Evolutionary conservation across 164 flowering plant species (phyloP), one percentile per base, ranked within the genome.

Genomic region (Nymphaea colorata): DNA sequence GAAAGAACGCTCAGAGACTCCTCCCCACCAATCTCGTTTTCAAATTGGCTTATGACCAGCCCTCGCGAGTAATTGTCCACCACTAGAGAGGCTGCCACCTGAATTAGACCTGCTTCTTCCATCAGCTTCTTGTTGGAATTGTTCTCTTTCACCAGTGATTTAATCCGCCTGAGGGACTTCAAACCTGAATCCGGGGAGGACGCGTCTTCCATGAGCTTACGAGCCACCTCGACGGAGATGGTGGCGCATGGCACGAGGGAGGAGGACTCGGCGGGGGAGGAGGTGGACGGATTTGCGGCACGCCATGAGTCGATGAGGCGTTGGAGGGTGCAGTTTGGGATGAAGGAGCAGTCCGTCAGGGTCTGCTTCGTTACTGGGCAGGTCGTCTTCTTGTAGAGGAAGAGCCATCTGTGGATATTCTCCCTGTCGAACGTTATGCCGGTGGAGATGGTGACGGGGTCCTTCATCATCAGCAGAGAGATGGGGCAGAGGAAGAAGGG

Each of bases 391-490:
- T 86, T 84, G 75, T 72, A 67, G 7, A 75, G 65, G 66, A 76
- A 85, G 15, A 89, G 14, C 96, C 96, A 89, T 45, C 68, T 70
- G 45, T 83, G 83, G 64, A 89, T 89, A 85, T 85, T 86, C 5
- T 82, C 84, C 1, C 96, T 74, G 60, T 87, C 96, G 64, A 83
- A 87, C 2, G 91, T 86, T 16, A 87, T 83, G 44, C 96, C 96
- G 0, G 96, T 83, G 0, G 81, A 66, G 59, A 85, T 66, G 0
- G 83, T 89, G 0, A 89, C 93, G 0, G 96, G 93, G 44, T 89
- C 96, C 62, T 78, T 79, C 96, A 89, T 89, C 65, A 89, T 72
- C 62, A 86, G 80, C 4, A 86, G 69, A 14, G 96, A 87, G 44
- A 89, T 86, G 0, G 95, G 95, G 79, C 95, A 87, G 61, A 83